phyloP scores from a whole-genome alignment of 352 stramenopile species.

The Phytophthora aleatoria region DNA sequence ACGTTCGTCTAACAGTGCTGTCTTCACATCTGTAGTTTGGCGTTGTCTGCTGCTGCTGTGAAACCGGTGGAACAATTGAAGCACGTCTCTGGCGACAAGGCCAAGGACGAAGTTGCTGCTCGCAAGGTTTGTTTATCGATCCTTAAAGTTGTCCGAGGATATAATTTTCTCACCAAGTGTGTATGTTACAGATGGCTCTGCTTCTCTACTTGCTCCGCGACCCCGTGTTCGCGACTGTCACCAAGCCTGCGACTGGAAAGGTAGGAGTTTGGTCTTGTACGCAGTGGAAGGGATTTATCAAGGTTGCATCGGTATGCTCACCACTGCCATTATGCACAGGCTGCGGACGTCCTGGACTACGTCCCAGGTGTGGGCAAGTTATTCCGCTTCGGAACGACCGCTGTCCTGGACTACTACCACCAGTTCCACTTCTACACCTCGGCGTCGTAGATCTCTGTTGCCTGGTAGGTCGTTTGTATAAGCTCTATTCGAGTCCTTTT shows the following conservation, averaged over 20 bases:
- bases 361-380: conserved; percentile 74
- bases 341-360: conserved; percentile 62
- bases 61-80: conserved; percentile 44
- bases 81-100: conserved; percentile 38
- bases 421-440: conserved; percentile 90
- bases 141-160: background rate
- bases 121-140: conserved; percentile 56
- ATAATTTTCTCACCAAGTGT: conserved; percentile 1
- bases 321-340: conserved; percentile 26
- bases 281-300: background rate
- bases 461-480: conserved; percentile 12
- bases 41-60: conserved; percentile 57
- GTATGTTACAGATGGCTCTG: conserved; percentile 63
- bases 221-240: conserved; percentile 71
- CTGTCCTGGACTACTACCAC: conserved; percentile 85
- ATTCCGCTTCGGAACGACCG: conserved; percentile 71
- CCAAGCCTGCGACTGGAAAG: conserved; percentile 69
- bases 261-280: conserved; percentile 26
- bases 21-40: conserved; percentile 42
- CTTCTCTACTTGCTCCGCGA: conserved; percentile 87
- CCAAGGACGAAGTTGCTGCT: conserved; percentile 57
- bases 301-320: conserved; percentile 7
- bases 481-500: background rate
- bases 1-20: conserved; percentile 4
- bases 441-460: conserved; percentile 61